Base-by-base conservation (phyloP, 768 basidiomycete species). In the Infundibulicybe gibba region DNA sequence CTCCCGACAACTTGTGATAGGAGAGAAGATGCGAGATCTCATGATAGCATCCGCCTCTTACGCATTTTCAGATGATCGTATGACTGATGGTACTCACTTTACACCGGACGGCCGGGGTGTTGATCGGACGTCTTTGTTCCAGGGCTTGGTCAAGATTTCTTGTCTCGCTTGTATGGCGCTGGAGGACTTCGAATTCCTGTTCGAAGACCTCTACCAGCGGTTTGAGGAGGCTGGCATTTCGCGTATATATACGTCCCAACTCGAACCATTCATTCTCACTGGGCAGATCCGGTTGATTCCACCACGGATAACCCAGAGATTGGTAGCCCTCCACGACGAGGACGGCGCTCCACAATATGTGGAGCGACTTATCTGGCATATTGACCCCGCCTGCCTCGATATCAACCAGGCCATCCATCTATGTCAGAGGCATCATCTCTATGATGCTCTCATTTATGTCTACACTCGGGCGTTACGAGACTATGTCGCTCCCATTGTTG, bases 311-410 rank as follows among this genome's bases (percentile, higher is more conserved):
- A 88, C 90, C 5, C 93, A 99, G 62, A 76, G 80, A 45, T 69
- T 99, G 19, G 77, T 98, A 42, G 77, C 79, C 1, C 66, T 90
- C 37, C 90, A 97, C 56, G 88, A 86, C 40, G 79, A 82, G 30
- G 75, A 81, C 38, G 73, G 71, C 11, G 79, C 83, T 32, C 81
- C 85, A 6, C 87, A 90, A 41, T 72, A 82, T 3, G 90, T 87
- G 1, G 94, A 99, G 63, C 80, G 81, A 25, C 72, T 97, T 47
- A 95, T 99, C 45, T 97, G 94, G 93, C 91, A 95, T 60, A 91
- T 97, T 53, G 90, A 97, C 55, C 93, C 95, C 1, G 68, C 79
- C 2, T 90, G 85, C 55, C 68, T 99, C 49, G 97, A 99, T 59
- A 84, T 97, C 66, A 90, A 97, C 58, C 95, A 97, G 66, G 87